Conservation (phyloP, 169 alveolate species). For the Pseudocohnilembus persalinus region DNA sequence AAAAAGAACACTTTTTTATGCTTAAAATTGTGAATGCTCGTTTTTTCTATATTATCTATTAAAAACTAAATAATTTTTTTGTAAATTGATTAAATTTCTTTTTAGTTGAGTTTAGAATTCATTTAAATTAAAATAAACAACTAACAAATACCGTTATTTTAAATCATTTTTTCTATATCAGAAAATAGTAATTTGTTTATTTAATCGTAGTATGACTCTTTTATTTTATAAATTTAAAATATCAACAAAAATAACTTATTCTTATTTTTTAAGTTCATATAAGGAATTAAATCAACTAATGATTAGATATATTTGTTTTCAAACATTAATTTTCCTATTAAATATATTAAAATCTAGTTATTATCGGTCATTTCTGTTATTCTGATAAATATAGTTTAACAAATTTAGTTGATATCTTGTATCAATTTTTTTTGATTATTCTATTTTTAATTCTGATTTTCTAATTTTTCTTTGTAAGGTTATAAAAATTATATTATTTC, state of each 20-base stretch:
- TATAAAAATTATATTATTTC: not conserved
- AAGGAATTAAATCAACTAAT: not conserved
- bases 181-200: not conserved
- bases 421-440: too few relatives aligned
- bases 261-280: not conserved
- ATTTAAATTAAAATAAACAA: too few relatives aligned
- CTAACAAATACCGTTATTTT: not conserved
- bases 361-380: not conserved
- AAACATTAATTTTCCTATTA: not conserved
- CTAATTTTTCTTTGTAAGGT: not conserved
- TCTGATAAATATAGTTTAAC: not conserved
- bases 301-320: not conserved
- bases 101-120: not conserved
- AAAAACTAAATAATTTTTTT: too few relatives aligned
- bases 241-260: not conserved
- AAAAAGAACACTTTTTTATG: too few relatives aligned
- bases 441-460: not conserved
- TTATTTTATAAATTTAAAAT: too few relatives aligned
- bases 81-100: not conserved
- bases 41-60: not conserved
- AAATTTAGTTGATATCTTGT: not conserved
- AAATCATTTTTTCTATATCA: not conserved
- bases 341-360: not conserved
- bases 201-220: not conserved
- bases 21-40: not conserved